Evolutionary conservation across 768 basidiomycete genomes (phyloP).

Genomic region (Psilocybe tampanensis): DNA sequence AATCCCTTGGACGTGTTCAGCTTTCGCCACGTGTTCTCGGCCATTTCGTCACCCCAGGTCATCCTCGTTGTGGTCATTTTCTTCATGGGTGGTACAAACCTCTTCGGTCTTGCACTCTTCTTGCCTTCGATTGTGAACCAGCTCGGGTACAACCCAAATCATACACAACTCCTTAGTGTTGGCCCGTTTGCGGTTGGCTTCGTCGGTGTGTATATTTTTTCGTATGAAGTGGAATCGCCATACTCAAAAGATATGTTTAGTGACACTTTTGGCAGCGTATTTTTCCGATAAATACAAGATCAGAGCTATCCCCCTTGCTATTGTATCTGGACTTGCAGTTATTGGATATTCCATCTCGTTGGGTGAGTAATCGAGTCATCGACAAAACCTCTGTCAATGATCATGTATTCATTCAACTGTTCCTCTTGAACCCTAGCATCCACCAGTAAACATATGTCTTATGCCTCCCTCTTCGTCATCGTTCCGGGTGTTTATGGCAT

Average conservation of each 20-base stretch:
- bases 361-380: too few species aligned
- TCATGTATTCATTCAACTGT: too few species aligned
- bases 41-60: conserved; percentile 36
- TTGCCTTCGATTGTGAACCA: conserved; percentile 40
- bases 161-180: conserved; percentile 38
- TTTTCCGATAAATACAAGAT: conserved; percentile 5
- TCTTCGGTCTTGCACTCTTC: conserved; percentile 39
- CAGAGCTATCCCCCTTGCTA: conserved; percentile 1
- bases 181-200: conserved; percentile 40
- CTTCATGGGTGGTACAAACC: conserved; percentile 35
- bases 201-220: conserved; percentile 25
- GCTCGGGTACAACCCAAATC: conserved; percentile 32
- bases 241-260: neutral
- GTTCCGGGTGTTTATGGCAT: conserved; percentile 36
- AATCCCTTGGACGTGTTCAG: conserved; percentile 31
- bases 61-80: conserved; percentile 33
- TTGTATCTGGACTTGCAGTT: conserved; percentile 1
- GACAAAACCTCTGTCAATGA: too few species aligned
- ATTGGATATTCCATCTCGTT: conserved; percentile 9
- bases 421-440: neutral
- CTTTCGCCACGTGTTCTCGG: conserved; percentile 30
- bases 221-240: neutral
- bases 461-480: conserved; percentile 37
- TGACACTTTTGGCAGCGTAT: conserved; percentile 3
- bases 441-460: conserved; percentile 24